Conservation (phyloP, 2,329 filamentous ascomycete genomes). For the Esteya vermicola region DNA sequence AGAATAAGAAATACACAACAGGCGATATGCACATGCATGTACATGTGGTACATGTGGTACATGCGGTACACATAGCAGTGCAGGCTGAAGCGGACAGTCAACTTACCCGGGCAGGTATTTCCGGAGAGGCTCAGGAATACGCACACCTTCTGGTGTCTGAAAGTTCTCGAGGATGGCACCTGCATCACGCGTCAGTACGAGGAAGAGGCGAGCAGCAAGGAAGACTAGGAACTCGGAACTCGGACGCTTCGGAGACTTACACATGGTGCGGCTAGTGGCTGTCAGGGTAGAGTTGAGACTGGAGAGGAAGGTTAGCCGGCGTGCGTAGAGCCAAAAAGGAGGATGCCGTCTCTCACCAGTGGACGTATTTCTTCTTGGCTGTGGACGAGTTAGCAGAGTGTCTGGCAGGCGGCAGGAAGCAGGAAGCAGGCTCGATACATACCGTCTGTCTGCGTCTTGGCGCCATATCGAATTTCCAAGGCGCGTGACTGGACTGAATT, state of each 20-base stretch:
- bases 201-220: too few relatives aligned
- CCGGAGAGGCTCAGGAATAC: conserved; percentile 67
- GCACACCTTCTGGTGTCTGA: conserved; percentile 75
- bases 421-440: conserved; percentile 16
- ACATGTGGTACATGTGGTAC: too few relatives aligned
- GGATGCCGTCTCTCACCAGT: conserved; percentile 33
- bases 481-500: conserved; percentile 64
- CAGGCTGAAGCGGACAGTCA: too few relatives aligned
- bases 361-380: conserved; percentile 78
- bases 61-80: neutral
- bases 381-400: neutral
- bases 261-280: conserved; percentile 33
- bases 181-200: too few relatives aligned
- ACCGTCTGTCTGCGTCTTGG: conserved; percentile 66
- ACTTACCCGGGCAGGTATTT: conserved; percentile 69
- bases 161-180: conserved; percentile 74
- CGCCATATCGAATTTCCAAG: conserved; percentile 81
- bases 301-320: neutral
- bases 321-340: too few relatives aligned
- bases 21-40: too few relatives aligned
- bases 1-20: neutral
- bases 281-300: conserved; percentile 48
- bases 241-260: conserved; percentile 2
- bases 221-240: neutral
- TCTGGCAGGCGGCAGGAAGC: conserved; percentile 11